Percentiles rank a stretch among this genome's conserved stretches.
Conservation (phyloP, 2,329 filamentous ascomycete species). For the Apiospora malaysiana region DNA sequence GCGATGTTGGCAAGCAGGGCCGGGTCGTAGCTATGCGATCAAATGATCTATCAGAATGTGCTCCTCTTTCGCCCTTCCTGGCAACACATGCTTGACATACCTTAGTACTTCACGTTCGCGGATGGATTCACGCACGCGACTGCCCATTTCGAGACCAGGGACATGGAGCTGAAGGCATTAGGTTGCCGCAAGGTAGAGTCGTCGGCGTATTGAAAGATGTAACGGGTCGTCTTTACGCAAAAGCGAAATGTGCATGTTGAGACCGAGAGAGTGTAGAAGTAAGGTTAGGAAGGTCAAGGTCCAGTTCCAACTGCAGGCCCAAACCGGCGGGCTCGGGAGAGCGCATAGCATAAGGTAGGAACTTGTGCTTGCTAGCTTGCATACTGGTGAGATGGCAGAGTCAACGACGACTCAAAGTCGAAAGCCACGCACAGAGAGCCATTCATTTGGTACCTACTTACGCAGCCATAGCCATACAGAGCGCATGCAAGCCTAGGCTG, state of each 20-base stretch:
- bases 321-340: not conserved
- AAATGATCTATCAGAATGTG: not conserved
- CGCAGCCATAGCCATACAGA: too few relatives aligned
- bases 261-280: not conserved
- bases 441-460: too few relatives aligned
- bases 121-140: constrained; percentile 1
- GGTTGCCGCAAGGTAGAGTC: not conserved
- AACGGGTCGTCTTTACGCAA: too few relatives aligned
- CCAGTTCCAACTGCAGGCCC: too few relatives aligned
- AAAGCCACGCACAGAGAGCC: too few relatives aligned
- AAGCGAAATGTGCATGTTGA: not conserved
- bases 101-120: constrained; percentile 16
- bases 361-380: not conserved
- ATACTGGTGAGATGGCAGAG: not conserved
- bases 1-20: not conserved
- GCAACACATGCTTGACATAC: not conserved
- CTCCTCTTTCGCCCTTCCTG: not conserved
- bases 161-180: not conserved
- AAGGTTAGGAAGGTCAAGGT: not conserved
- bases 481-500: too few relatives aligned
- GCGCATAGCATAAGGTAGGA: too few relatives aligned
- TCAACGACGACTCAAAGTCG: too few relatives aligned
- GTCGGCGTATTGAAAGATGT: not conserved
- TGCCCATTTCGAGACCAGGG: not conserved
- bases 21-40: not conserved